A percentile compares a stretch with the other conserved stretches of the same genome.
These are phyloP conservation scores for Sextonia rubra DNA, from an alignment of 164 flowering plant species.

Conservation along the genomic window DNA sequence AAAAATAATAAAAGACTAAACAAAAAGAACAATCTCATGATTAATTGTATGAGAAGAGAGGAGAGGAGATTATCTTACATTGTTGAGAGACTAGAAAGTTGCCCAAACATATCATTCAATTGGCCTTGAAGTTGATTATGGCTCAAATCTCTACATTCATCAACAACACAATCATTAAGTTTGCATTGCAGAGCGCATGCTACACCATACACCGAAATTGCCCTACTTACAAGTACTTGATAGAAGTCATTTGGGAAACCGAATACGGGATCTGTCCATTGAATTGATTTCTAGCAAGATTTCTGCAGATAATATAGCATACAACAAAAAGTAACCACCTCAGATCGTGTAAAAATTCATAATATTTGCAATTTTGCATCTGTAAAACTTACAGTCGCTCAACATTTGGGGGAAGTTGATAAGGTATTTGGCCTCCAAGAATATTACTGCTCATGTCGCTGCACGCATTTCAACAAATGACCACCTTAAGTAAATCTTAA, in stretches of 20 bases:
- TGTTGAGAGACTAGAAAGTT: conserved; percentile 58
- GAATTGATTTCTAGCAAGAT: conserved; percentile 63
- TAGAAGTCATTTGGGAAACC: conserved; percentile 48
- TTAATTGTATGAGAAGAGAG: neutral
- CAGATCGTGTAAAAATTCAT: neutral
- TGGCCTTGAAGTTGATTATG: conserved; percentile 71
- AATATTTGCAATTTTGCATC: neutral
- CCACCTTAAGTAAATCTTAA: neutral
- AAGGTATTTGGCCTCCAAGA: conserved; percentile 59
- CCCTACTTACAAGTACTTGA: conserved; percentile 64
- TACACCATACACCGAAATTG: neutral
- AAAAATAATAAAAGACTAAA: neutral
- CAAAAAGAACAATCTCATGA: neutral
- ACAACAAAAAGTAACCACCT: neutral
- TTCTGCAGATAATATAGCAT: conserved; percentile 44
- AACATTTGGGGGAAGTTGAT: conserved; percentile 67
- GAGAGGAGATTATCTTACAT: conserved; percentile 44
- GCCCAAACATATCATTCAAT: conserved; percentile 44
- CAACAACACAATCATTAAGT: neutral
- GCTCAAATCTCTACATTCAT: conserved; percentile 49
- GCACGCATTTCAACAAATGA: conserved; percentile 25
- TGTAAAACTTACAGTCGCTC: conserved; percentile 45
- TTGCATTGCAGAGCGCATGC: too few relatives aligned
- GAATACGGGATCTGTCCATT: conserved; percentile 64
- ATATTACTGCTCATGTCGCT: conserved; percentile 84